Evolutionary conservation across 2,329 filamentous ascomycete species (phyloP).

Genomic region (Penicillium glabrum): DNA sequence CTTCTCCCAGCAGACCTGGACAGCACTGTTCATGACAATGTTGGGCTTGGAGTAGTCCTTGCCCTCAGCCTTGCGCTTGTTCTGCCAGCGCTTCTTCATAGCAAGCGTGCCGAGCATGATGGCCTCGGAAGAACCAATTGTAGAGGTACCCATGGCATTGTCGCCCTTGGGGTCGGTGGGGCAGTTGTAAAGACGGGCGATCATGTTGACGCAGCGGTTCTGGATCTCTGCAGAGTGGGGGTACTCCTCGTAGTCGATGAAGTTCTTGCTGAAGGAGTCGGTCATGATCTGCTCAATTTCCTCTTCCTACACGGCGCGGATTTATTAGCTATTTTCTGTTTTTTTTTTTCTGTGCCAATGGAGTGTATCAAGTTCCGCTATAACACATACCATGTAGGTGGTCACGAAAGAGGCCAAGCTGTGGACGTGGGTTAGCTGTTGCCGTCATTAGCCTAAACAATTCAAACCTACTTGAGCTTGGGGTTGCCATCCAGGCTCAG

Average conservation of each 20-base stretch:
- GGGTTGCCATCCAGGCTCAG: constrained; percentile 88
- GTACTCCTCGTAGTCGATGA: constrained; percentile 87
- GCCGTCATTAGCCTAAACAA: neutral
- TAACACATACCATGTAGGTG: constrained; percentile 77
- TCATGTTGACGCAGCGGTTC: constrained; percentile 90
- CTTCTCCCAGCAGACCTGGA: constrained; percentile 98
- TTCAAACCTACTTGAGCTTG: constrained; percentile 59
- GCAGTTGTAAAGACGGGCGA: constrained; percentile 83
- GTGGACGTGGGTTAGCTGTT: constrained; percentile 9
- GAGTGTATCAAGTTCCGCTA: neutral
- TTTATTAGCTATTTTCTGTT: neutral
- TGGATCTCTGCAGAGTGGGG: constrained; percentile 81
- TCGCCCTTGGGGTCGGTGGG: constrained; percentile 57
- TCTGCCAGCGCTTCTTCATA: constrained; percentile 95
- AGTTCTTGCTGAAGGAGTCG: constrained; percentile 91
- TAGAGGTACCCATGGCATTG: constrained; percentile 80
- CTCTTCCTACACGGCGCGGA: constrained; percentile 64
- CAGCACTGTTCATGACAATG: constrained; percentile 92
- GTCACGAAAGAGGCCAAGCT: constrained; percentile 92
- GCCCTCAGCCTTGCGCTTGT: constrained; percentile 77
- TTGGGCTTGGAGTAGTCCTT: constrained; percentile 81
- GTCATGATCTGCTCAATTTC: constrained; percentile 95
- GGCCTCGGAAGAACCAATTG: constrained; percentile 80
- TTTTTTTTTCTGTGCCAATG: neutral
- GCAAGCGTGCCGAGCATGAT: constrained; percentile 62